Evolutionary conservation across 2,329 filamentous ascomycete genomes (phyloP).

Genomic region (Phialocephala sp.): DNA sequence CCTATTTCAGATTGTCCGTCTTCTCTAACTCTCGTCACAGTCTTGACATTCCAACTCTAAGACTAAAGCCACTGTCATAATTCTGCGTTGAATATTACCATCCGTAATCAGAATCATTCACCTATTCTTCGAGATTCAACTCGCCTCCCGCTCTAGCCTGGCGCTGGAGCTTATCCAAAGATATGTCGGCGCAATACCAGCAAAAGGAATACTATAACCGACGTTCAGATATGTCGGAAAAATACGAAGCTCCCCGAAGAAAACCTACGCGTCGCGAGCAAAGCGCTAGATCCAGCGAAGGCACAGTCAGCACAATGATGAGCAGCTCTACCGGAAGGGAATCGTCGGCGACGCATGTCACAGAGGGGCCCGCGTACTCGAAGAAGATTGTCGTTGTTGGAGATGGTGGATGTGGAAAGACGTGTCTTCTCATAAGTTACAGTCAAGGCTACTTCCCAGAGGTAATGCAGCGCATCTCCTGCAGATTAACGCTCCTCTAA

Average conservation of each 20-base stretch:
- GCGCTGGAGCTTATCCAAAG: constrained; percentile 16
- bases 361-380: constrained; percentile 89
- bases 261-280: constrained; percentile 42
- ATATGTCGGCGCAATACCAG: constrained; percentile 42
- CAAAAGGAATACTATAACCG: constrained; percentile 38
- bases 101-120: constrained; percentile 24
- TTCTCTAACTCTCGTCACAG: constrained; percentile 14
- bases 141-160: constrained; percentile 12
- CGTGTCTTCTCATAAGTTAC: constrained; percentile 97
- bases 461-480: constrained; percentile 56
- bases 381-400: constrained; percentile 99
- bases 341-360: constrained; percentile 82
- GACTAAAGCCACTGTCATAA: constrained; percentile 16
- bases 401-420: constrained; percentile 98
- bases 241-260: constrained; percentile 39
- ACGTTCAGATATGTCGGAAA: constrained; percentile 41
- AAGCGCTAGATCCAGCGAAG: constrained; percentile 73
- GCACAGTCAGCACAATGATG: constrained; percentile 85
- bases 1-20: constrained; percentile 19
- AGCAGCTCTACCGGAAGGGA: constrained; percentile 73
- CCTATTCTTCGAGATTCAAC: constrained; percentile 17
- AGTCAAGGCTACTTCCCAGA: constrained; percentile 99
- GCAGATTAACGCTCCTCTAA: constrained; percentile 13
- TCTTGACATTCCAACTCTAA: constrained; percentile 26
- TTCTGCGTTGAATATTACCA: constrained; percentile 21